Evolutionary conservation across 192 early-diverging fungal species (phyloP), one percentile per base, ranked within the genome.

Genomic region (Cetraspora pellucida): DNA sequence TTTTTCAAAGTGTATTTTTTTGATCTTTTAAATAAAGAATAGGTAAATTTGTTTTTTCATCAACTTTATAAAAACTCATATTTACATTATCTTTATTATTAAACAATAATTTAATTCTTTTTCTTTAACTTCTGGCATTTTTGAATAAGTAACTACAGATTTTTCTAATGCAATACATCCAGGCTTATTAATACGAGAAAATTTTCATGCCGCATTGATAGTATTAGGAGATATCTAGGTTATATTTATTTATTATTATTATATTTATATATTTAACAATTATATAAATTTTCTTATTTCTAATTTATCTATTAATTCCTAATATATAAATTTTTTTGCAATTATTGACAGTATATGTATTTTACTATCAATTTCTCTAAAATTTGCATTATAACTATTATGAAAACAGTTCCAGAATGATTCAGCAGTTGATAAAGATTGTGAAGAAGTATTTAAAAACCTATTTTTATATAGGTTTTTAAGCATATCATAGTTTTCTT

Each of bases 1-100:
- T 66, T 66, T 37, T 44, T 19, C n/a, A 66, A 19, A 66, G 16
- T 3, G 37, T 23, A 21, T 10, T 66, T 66, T 66, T 66, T 66
- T 66, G 43, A 44, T 66, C 64, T 4, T 66, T 43, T 44, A 66
- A 5, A 44, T 66, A 66, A 44, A 21, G 23, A 2, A 68, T 10
- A 27, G 58, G 25, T 60, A 60, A 25, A 27, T 60, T 0, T 27
- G 58, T 60, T 59, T 59, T 59, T 59, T 19, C 11, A 60, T 27
- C 23, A 27, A 60, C 2, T 60, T 60, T 60, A 27, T 60, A n/a
- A n/a, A n/a, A n/a, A n/a, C n/a, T n/a, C n/a, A n/a, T n/a, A n/a
- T n/a, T n/a, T n/a, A n/a, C n/a, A 60, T 60, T 60, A 27, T 19
- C 57, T 60, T 60, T 60, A 27, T 49, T 16, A 13, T 0, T 2